Evolutionary conservation across 202 grass and related monocot species (phyloP), one percentile per base, ranked within the genome.

Genomic region (Carex arenaria): DNA sequence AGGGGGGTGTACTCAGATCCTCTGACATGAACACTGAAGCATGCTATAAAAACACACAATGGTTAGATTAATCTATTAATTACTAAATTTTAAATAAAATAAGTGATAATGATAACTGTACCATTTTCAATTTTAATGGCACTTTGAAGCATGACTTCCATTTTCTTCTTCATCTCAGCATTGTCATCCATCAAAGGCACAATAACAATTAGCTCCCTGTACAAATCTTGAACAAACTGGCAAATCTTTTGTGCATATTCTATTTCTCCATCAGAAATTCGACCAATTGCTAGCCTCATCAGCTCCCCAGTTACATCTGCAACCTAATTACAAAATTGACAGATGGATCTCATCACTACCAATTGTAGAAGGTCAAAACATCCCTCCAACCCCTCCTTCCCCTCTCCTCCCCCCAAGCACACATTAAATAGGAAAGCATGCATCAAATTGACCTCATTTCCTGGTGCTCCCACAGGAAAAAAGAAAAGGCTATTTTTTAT

Each of bases 161-260:
- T 98, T 88, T 98, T 98, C 89, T 98, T 98, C 91, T 98, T 98
- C 95, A 98, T 95, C 85, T 98, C 95, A 34, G 3, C 84, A 77
- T 89, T 93, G 43, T 98, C 92, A 89, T 98, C 95, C 92, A 98
- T 98, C 71, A 92, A 79, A 87, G 92, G 92, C n/a, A 90, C 95
- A 75, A 98, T 78, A 89, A 93, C 80, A 53, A 80, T 95, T 82
- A 98, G 76, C 62, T 98, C 92, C 83, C 89, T 95, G 78, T 98
- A 98, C 79, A 98, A 91, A 71, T 98, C 91, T 13, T 91, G 89
- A 74, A 98, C 90, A 87, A 93, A 98, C 83, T 84, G 36, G 74
- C 95, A 98, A 4, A 98, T 98, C 45, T 88, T 93, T 85, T 95
- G 87, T 32, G 95, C 95, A 92, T 95, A 93, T 85, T 98, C 95